Base-by-base conservation (phyloP, 345 rosid species). In the Viola odorata region DNA sequence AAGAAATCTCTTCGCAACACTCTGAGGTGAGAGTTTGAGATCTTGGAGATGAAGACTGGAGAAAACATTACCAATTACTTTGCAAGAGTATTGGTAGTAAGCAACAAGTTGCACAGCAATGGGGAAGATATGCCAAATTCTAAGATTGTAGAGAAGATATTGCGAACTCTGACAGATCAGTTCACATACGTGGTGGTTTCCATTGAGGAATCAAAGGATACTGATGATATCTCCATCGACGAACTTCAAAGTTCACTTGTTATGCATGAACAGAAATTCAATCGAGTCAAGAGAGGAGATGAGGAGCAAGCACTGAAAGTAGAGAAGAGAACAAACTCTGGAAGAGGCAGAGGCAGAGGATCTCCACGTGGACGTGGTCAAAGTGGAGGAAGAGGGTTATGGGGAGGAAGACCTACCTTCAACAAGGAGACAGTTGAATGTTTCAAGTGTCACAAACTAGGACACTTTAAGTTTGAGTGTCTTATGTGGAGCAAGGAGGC, bases 391-490 rank as follows among this genome's bases (percentile, higher is more conserved):
- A 48, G 55, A 48, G 55, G 32, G 23, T 7, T 40, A 17, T 52
- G 63, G n/a, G 36, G 53, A 61, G 64, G 52, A 5, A 3, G 38
- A 5, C 17, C 7, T 14, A 4, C 0, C 5, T 62, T 62, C 14
- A 42, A 12, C 23, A 62, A 12, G 14, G 55, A n/a, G 6, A 61
- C 48, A 48, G 32, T 23, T 23, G 32, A 23, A 23, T 23, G 32
- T 23, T 62, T 12, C 4, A 1, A 8, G 0, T 62, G 66, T 5
- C 58, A 62, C 41, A 3, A 62, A 4, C 17, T 32, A 1, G 66
- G 66, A 17, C 66, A 62, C 14, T 41, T 62, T 52, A 17, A 41
- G 0, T 51, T 39, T 53, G 58, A 52, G 12, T 62, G 66, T 15
- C 47, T 55, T 10, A 4, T n/a, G 3, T 1, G 16, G 42, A 32